Evolutionary conservation across 805 yeast genomes (phyloP), one percentile per base, ranked within the genome.

Genomic region (Jamesozyma hellenica): DNA sequence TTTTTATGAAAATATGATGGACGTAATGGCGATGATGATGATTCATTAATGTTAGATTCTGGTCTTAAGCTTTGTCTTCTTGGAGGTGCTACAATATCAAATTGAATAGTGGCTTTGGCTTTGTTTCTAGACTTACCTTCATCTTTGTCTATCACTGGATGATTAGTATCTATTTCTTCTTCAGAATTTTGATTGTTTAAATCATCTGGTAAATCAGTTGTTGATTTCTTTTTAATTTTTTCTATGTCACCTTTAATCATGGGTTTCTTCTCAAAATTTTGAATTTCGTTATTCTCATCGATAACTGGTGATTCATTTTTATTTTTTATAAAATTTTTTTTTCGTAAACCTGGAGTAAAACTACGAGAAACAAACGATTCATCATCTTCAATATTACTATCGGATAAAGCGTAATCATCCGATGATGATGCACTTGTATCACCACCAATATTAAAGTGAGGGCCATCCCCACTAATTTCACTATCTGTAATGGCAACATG

Each of bases 31-130:
- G 14, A 25, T 4, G 35, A 19, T 15, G 29, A 21, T 14, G 28
- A 9, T 12, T 6, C 18, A 12, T 33, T 32, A 13, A 37, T 40
- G 2, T 26, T 28, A 3, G 42, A 8, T 35, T 34, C 19, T 42
- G 39, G 32, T 37, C 32, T 34, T 28, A 33, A 10, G 13, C 23
- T 15, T n/a, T 28, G 36, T 23, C 16, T 45, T n/a, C 46, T 44
- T 8, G 61, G 61, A 3, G 53, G 55, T 14, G 47, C 48, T 3
- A 44, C 37, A 10, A 55, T 45, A 34, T 59, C 50, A 32, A 59
- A 59, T 25, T 56, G 59, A 42, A 59, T 59, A 1, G 56, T 38
- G 28, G 52, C 58, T 12, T 27, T 27, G 4, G 10, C 21, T 16
- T 15, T 27, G 4, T 13, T 14, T 31, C 15, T 17, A 18, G 3